Percentiles rank a stretch among this genome's conserved stretches.
These are phyloP conservation scores for Colletotrichum aenigma DNA, from an alignment of 2,329 filamentous ascomycete species.

Conservation along the genomic window DNA sequence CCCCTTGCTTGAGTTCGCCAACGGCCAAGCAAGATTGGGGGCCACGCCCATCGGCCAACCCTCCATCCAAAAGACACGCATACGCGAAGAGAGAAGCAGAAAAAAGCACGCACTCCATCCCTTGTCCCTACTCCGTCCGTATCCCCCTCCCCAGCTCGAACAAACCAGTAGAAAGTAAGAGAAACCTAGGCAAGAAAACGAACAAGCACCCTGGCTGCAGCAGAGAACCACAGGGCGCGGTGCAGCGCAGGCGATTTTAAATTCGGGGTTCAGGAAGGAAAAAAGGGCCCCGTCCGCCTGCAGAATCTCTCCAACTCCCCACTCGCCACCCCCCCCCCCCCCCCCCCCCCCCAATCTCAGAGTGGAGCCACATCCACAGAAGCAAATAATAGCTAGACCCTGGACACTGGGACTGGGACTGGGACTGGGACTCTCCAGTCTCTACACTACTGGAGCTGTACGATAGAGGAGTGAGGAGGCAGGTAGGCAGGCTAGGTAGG, in stretches of 20 bases:
- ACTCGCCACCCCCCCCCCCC: background rate
- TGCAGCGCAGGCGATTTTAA: background rate
- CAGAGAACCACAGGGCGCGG: background rate
- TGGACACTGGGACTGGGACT: background rate
- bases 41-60: background rate
- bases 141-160: background rate
- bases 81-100: background rate
- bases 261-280: background rate
- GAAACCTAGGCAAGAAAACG: background rate
- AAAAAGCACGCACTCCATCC: background rate
- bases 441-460: background rate
- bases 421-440: background rate
- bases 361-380: background rate
- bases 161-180: background rate
- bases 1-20: background rate
- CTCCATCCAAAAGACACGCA: background rate
- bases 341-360: background rate
- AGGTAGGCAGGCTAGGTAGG: background rate
- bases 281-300: background rate
- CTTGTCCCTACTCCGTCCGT: background rate
- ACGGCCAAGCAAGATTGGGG: background rate
- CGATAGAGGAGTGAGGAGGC: background rate
- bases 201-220: background rate
- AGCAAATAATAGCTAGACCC: background rate
- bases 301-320: background rate